Conservation (phyloP, 2,329 filamentous ascomycete species). For the Fusarium brachygibbosum region DNA sequence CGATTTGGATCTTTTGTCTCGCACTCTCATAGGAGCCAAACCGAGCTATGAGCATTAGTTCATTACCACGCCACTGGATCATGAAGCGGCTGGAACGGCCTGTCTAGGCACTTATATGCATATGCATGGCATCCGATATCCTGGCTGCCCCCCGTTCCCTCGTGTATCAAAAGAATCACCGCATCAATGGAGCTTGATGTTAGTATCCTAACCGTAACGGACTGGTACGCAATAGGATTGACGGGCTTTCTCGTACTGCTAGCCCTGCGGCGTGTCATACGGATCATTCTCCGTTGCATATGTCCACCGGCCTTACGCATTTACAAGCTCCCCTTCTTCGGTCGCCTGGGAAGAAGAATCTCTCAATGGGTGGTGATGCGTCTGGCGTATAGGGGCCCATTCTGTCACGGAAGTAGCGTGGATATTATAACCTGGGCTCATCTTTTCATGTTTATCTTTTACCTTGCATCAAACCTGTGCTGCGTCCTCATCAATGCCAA, state of each 20-base stretch:
- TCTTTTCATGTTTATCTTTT: constrained; percentile 7
- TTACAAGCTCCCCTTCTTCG: no score
- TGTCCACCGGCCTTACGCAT: constrained; percentile 1
- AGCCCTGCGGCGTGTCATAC: constrained; percentile 4
- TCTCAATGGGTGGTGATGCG: background rate
- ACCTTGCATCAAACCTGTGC: no score
- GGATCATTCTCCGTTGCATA: background rate
- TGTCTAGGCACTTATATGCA: no score
- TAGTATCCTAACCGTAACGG: background rate
- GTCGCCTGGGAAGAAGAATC: no score
- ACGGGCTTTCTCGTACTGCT: constrained; percentile 3
- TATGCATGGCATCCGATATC: no score
- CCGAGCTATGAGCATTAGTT: no score
- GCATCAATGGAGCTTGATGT: constrained; percentile 6
- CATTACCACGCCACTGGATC: no score
- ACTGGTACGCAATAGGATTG: constrained; percentile 15
- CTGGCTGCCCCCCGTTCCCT: no score
- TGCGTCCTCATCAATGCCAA: constrained; percentile 5
- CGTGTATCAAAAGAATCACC: background rate
- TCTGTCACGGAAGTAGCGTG: constrained; percentile 19
- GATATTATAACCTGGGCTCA: constrained; percentile 14
- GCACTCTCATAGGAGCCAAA: no score
- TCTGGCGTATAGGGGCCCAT: constrained; percentile 9
- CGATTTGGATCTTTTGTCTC: no score
- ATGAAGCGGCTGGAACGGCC: no score